These are phyloP conservation scores for Leucosporidium yakuticum DNA, from an alignment of 768 basidiomycete species.

Conservation along the genomic window DNA sequence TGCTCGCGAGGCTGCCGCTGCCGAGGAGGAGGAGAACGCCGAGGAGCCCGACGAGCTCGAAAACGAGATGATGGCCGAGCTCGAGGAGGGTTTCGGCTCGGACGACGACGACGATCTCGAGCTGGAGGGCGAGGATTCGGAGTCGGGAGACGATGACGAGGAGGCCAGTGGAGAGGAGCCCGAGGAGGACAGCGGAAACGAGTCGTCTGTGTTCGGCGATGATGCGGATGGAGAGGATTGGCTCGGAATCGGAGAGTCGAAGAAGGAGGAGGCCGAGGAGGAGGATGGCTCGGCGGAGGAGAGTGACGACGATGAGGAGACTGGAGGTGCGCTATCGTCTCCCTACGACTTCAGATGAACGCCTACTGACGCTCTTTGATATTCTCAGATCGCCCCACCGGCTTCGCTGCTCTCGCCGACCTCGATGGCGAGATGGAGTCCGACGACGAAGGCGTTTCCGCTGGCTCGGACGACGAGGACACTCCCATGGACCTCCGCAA, in stretches of 20 bases:
- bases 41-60: constrained; percentile 21
- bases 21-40: constrained; percentile 11
- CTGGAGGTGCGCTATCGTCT: constrained; percentile 46
- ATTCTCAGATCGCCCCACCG: constrained; percentile 27
- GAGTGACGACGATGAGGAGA: constrained; percentile 36
- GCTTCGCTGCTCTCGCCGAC: constrained; percentile 48
- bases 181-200: constrained; percentile 36
- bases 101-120: constrained; percentile 17
- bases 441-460: constrained; percentile 41
- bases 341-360: constrained; percentile 36
- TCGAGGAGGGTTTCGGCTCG: constrained; percentile 1
- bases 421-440: constrained; percentile 43
- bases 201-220: constrained; percentile 39
- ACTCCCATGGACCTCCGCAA: constrained; percentile 50
- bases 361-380: constrained; percentile 21
- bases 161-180: constrained; percentile 15
- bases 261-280: constrained; percentile 26
- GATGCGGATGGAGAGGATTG: constrained; percentile 31
- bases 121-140: constrained; percentile 1
- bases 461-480: constrained; percentile 41
- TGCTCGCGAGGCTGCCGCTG: constrained; percentile 13
- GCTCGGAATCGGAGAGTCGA: constrained; percentile 23
- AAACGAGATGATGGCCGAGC: constrained; percentile 18
- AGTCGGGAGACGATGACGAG: constrained; percentile 16
- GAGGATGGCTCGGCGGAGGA: constrained; percentile 24